phyloP scores from a whole-genome alignment of 768 basidiomycete species.

The Tylopilus balloui region DNA sequence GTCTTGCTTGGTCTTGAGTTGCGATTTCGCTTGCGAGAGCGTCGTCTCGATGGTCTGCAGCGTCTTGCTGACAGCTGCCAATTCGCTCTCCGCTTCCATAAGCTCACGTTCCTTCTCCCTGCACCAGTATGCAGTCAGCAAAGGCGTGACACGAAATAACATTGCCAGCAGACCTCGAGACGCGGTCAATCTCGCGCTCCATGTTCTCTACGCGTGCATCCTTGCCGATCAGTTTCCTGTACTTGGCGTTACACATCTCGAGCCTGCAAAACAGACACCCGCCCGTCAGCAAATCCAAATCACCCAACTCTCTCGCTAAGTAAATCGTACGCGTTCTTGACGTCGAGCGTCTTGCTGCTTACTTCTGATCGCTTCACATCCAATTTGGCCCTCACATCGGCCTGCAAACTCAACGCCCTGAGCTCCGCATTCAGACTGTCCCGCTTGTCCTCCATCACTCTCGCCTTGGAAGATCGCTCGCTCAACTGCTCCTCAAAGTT shows the following conservation, averaged over 20 bases:
- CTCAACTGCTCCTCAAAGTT: slow-evolving; percentile 62
- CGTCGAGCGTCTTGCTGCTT: slow-evolving; percentile 58
- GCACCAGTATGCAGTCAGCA: neutral
- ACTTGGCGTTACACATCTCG: slow-evolving; percentile 54
- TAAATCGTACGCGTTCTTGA: slow-evolving; percentile 59
- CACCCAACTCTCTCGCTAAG: neutral
- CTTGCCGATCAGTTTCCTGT: slow-evolving; percentile 58
- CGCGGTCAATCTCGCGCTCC: slow-evolving; percentile 65
- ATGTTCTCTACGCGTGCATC: slow-evolving; percentile 60
- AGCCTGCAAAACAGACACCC: slow-evolving; percentile 45
- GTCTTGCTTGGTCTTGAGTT: slow-evolving; percentile 56
- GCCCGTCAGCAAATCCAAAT: slow-evolving; percentile 5
- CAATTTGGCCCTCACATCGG: slow-evolving; percentile 75
- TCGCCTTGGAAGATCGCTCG: slow-evolving; percentile 50
- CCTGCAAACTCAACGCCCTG: slow-evolving; percentile 66
- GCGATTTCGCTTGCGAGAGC: slow-evolving; percentile 53
- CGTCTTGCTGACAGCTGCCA: slow-evolving; percentile 45
- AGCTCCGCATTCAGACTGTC: slow-evolving; percentile 72
- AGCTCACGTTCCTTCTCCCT: slow-evolving; percentile 72
- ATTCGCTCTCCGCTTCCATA: slow-evolving; percentile 28
- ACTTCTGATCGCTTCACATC: slow-evolving; percentile 69
- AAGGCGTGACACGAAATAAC: neutral
- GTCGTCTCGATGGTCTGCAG: slow-evolving; percentile 63
- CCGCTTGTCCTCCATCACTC: slow-evolving; percentile 60
- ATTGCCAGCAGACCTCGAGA: slow-evolving; percentile 45